A percentile compares a stretch with the other conserved stretches of the same genome.
Evolutionary conservation across 106 monocot genomes (phyloP).

Genomic region (Phalaenopsis aphrodite): DNA sequence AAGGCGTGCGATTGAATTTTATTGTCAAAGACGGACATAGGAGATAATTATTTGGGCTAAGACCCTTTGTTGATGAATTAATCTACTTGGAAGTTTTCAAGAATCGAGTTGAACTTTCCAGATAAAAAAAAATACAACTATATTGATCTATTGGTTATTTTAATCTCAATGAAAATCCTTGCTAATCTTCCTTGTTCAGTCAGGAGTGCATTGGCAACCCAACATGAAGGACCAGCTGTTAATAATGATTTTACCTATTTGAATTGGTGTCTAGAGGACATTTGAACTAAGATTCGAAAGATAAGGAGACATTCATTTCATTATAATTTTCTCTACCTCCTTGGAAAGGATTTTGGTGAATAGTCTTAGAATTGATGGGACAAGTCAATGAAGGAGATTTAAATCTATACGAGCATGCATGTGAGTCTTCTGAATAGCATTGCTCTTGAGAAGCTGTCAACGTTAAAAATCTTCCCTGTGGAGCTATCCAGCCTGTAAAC

Average conservation of each 20-base stretch:
- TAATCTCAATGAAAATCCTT: not conserved
- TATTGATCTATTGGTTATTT: not conserved
- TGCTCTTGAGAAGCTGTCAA: not conserved
- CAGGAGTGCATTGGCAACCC: not conserved
- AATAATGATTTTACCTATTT: not conserved
- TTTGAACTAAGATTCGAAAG: not conserved
- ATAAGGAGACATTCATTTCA: not conserved
- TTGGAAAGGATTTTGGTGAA: not conserved
- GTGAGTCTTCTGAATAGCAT: not conserved
- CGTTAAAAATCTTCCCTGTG: not conserved
- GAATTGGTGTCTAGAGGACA: not conserved
- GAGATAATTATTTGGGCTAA: not conserved
- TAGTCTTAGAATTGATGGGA: not conserved
- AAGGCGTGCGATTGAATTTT: not conserved
- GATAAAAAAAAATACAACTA: not conserved
- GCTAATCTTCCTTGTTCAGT: not conserved
- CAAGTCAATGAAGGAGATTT: not conserved
- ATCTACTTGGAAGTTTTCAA: not conserved
- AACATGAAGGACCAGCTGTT: not conserved
- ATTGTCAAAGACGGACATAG: not conserved
- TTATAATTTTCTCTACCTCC: not conserved
- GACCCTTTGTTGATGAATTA: not conserved
- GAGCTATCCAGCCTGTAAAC: not conserved
- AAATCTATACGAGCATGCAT: not conserved
- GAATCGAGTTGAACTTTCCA: not conserved